phyloP scores from a whole-genome alignment of 305 asterid genomes.

The Rubia balearica region DNA sequence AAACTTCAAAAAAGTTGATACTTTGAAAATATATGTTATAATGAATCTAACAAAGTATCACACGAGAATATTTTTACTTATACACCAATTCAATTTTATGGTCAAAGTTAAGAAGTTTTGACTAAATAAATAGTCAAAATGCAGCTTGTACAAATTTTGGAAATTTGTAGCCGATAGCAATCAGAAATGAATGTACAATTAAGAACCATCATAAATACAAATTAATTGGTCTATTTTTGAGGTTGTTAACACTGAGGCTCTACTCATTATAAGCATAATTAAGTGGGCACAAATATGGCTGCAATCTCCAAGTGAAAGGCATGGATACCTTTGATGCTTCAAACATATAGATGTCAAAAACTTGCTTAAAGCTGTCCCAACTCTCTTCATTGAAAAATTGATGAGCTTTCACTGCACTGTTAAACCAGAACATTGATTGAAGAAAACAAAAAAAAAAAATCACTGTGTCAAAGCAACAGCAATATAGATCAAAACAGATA shows the following conservation, averaged over 20 bases:
- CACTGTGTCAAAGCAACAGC: constrained; percentile 18
- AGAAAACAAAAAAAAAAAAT: constrained; percentile 20
- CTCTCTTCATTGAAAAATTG: constrained; percentile 85
- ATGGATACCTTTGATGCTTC: constrained; percentile 86
- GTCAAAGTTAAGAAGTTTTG: too few species aligned
- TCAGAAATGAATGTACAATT: not conserved
- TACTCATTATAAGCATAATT: not conserved
- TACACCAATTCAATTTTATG: too few species aligned
- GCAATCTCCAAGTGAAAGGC: not conserved
- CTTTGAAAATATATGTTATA: too few species aligned
- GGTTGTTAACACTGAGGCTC: not conserved
- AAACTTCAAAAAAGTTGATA: too few species aligned
- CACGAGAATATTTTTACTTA: too few species aligned
- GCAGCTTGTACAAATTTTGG: not conserved
- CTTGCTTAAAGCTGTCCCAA: constrained; percentile 96
- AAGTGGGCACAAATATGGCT: not conserved
- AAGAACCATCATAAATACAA: not conserved
- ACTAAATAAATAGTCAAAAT: too few species aligned
- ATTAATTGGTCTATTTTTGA: not conserved
- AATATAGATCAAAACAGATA: constrained; percentile 18
- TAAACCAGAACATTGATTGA: constrained; percentile 48
- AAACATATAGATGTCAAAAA: constrained; percentile 75
- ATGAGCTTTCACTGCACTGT: constrained; percentile 95
- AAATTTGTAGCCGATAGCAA: not conserved
- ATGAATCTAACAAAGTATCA: too few species aligned